Conservation (phyloP, 2,329 filamentous ascomycete genomes). For the Trichoderma oligosporum region DNA sequence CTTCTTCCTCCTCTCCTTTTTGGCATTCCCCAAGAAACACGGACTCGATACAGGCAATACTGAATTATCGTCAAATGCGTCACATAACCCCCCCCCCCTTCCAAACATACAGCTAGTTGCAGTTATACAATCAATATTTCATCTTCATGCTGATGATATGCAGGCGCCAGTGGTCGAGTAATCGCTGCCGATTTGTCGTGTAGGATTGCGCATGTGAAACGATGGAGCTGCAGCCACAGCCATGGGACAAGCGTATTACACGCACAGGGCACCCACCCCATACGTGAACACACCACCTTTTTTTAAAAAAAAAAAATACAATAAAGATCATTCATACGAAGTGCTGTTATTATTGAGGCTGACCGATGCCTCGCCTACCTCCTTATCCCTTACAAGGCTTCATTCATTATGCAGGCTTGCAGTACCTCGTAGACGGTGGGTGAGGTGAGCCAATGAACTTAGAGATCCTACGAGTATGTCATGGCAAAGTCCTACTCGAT, state of each 20-base stretch:
- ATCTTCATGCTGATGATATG: background rate
- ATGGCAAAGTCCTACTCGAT: background rate
- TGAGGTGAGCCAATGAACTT: background rate
- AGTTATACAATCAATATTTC: too few species aligned
- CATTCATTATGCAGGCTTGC: background rate
- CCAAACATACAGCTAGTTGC: too few species aligned
- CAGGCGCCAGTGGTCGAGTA: background rate
- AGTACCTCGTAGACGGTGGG: background rate
- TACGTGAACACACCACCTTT: too few species aligned
- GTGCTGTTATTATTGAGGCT: too few species aligned
- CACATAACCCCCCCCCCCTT: too few species aligned
- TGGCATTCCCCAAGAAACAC: background rate
- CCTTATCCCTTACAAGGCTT: background rate
- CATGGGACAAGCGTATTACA: conserved; percentile 11
- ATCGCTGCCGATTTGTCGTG: background rate
- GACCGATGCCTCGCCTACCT: background rate
- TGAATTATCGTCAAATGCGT: too few species aligned
- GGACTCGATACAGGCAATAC: too few species aligned
- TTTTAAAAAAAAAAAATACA: too few species aligned
- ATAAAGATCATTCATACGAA: background rate
- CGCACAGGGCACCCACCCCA: background rate
- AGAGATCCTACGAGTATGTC: background rate
- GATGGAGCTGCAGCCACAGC: conserved; percentile 14
- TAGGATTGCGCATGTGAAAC: background rate
- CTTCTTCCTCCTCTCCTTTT: background rate